A percentile compares a stretch with the other conserved stretches of the same genome.
These are phyloP conservation scores for Pythium biforme DNA, from an alignment of 352 stramenopile genomes.

Conservation along the genomic window DNA sequence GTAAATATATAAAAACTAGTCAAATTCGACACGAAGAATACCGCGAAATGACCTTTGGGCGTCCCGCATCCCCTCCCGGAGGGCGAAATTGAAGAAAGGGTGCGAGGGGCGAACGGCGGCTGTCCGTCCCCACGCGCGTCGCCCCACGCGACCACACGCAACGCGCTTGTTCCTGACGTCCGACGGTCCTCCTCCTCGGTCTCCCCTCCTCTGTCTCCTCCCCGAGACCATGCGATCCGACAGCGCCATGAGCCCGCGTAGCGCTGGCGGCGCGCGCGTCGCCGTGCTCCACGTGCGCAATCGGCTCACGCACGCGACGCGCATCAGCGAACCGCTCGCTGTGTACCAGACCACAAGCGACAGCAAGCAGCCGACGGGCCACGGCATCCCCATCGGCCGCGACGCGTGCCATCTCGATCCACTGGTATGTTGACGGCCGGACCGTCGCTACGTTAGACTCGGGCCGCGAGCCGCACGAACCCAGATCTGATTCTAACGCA, in stretches of 20 bases:
- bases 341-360: neutral
- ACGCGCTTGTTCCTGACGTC: neutral
- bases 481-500: neutral
- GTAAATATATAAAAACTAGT: neutral
- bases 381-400: constrained; percentile 32
- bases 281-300: constrained; percentile 24
- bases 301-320: constrained; percentile 12
- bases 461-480: neutral
- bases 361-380: neutral
- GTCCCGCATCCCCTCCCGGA: neutral
- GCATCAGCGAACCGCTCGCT: constrained; percentile 5
- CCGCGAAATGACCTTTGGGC: neutral
- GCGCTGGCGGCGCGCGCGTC: neutral
- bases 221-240: constrained; percentile 7
- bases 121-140: neutral
- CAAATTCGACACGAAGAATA: neutral
- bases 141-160: neutral
- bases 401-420: constrained; percentile 22
- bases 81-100: constrained; percentile 23
- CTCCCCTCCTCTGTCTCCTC: neutral
- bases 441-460: neutral
- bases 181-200: neutral
- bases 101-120: neutral
- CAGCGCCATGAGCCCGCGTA: neutral
- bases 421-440: constrained; percentile 19